Base-by-base conservation (phyloP, 2,329 filamentous ascomycete genomes). In the Aspergillus sp. region DNA sequence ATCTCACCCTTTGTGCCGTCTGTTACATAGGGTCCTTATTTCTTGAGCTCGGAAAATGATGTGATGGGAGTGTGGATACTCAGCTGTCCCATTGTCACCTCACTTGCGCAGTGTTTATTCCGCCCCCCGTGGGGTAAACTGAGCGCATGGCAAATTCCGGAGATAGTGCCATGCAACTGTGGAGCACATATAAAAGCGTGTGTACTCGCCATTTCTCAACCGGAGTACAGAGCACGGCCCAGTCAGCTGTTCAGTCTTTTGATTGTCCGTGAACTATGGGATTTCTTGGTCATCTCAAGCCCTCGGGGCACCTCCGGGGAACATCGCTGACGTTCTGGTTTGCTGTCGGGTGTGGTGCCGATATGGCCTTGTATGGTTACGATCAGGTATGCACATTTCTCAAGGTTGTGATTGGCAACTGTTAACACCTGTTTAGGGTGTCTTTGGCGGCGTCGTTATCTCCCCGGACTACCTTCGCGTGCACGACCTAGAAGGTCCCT, bases 301-400 rank as follows among this genome's bases (percentile, higher is more conserved):
- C 48, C 20, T 34, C 36, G 15, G 15, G 17, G 4, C 9, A 15
- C 8, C 53, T 66, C 11, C 50, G 52, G 8, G 64, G 55, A 54
- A 60, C 55, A 56, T 63, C 61, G 62, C 44, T 64, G 11, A 64
- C 62, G 2, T 63, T 66, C 18, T 66, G 62, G 64, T 60, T 66
- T 22, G 63, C 62, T 11, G 32, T 66, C 22, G 62, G 62, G 30
- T 66, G 62, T 51, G 61, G 55, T 47, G 58, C 62, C 17, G 62
- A 64, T 15, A 66, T 66, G 64, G 63, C 59, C 9, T 57, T 66
- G 8, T 61, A 58, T 42, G 61, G 64, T 34, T 64, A 64, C 52
- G 62, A 66, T 18, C 64, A 66, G 42, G 63, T 57, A 30, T 3
- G 48, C 17, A 2, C 9, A 5, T 3, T 38, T 32, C 13, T 22